Percentiles rank a stretch among this genome's conserved stretches.
Conservation (phyloP, 83 land plant genomes). For the Thuja plicata region DNA sequence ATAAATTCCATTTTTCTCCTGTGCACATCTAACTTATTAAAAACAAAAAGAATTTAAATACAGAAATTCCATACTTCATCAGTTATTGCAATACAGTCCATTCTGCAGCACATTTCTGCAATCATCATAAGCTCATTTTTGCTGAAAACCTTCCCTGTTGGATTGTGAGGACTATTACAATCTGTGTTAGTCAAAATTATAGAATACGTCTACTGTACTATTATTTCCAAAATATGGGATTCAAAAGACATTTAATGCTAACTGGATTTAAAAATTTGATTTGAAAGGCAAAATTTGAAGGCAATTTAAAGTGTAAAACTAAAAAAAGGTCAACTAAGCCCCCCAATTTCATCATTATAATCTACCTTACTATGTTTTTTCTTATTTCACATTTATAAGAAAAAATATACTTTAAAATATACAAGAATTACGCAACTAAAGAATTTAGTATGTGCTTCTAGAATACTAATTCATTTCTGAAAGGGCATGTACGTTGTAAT, state of each 20-base stretch:
- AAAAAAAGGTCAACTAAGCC: background rate
- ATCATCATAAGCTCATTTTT: slow-evolving; percentile 68
- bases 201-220: background rate
- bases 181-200: background rate
- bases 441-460: background rate
- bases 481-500: background rate
- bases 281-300: background rate
- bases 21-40: too few relatives aligned
- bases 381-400: background rate
- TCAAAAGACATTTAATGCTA: background rate
- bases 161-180: slow-evolving; percentile 86
- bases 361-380: background rate
- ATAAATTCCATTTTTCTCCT: background rate
- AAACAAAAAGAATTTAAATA: background rate
- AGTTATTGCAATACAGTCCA: slow-evolving; percentile 85
- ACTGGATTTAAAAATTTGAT: background rate
- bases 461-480: background rate
- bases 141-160: slow-evolving; percentile 91
- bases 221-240: background rate
- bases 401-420: background rate
- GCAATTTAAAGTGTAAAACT: background rate
- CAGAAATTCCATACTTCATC: slow-evolving; percentile 71
- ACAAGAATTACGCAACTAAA: background rate
- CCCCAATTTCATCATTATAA: background rate
- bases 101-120: slow-evolving; percentile 66